Evolutionary conservation across 352 stramenopile genomes (phyloP), one percentile per base, ranked within the genome.

Genomic region (Albugo laibachii): DNA sequence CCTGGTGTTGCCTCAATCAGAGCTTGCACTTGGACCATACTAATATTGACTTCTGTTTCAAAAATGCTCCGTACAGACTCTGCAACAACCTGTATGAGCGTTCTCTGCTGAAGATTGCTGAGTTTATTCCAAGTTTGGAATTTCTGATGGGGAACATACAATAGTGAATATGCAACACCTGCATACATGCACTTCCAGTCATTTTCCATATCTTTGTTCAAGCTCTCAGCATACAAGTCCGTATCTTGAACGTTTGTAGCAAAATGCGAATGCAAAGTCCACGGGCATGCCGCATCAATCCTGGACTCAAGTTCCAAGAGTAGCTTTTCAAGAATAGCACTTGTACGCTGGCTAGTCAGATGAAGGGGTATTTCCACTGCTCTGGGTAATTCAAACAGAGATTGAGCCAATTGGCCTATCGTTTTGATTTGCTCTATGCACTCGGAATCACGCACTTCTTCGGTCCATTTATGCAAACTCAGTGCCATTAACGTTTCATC

Each of bases 401-500:
- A 10, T 43, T 43, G 38, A 3, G 20, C 16, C 16, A 43, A 8
- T 8, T 8, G 16, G 8, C 16, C 86, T 38, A 91, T 85, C 27
- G 61, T 58, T 21, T 76, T 76, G 41, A 91, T 69, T 48, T 76
- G 65, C n/a, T 61, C 52, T 6, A 58, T 66, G 48, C 77, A 91
- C 35, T 86, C 74, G 2, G 53, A 43, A 37, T 91, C 72, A 36
- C 62, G 64, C 42, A 69, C 66, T 34, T 83, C 63, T 53, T 87
- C 72, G 15, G 87, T 66, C 77, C 77, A 91, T 47, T 82, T 84
- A 60, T 91, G 77, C 36, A 86, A 74, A 36, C 77, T 91, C 70
- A 87, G 84, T 15, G 77, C 77, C 77, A 91, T 91, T 6, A 67
- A 67, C 27, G 74, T 75, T 71, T 91, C 77, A 40, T 71, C 81